Conservation (phyloP, 2,329 filamentous ascomycete genomes). For the Cercospora berteroae region DNA sequence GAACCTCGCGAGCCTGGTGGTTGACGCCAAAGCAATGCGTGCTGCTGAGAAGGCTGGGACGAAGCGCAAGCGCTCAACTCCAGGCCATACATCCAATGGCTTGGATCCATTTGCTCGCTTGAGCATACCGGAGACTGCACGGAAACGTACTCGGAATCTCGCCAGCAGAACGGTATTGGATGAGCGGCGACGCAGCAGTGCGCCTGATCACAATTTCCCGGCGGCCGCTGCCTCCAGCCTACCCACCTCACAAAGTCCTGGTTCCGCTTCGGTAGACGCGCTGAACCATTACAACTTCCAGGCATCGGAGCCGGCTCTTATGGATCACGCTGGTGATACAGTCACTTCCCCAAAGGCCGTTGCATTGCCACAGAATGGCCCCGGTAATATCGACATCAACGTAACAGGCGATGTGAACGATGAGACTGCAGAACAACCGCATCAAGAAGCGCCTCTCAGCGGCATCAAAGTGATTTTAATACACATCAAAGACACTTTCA, state of each 20-base stretch:
- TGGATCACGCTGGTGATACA: neutral
- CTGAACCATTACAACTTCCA: conserved; percentile 22
- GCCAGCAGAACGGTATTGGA: conserved; percentile 25
- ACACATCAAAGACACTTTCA: conserved; percentile 79
- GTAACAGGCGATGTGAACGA: conserved; percentile 9
- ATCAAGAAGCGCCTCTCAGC: conserved; percentile 53
- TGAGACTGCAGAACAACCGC: neutral
- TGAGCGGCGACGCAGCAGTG: conserved; percentile 23
- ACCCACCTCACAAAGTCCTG: conserved; percentile 1
- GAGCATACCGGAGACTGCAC: conserved; percentile 26
- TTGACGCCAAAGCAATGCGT: conserved; percentile 43
- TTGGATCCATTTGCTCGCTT: conserved; percentile 28
- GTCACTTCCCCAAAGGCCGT: conserved; percentile 26
- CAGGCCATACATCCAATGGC: conserved; percentile 39
- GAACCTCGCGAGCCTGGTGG: conserved; percentile 68
- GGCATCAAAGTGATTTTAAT: conserved; percentile 84
- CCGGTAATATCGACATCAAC: conserved; percentile 1
- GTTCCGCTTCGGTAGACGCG: conserved; percentile 22
- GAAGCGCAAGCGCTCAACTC: conserved; percentile 61
- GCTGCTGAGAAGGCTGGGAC: conserved; percentile 46
- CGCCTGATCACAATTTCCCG: conserved; percentile 14
- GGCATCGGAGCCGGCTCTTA: neutral
- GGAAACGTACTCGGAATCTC: conserved; percentile 38
- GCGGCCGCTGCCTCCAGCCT: neutral
- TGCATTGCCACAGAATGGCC: conserved; percentile 12